Base-by-base conservation (phyloP, 495 filamentous ascomycete genomes). In the Chlorociboria aeruginascens region DNA sequence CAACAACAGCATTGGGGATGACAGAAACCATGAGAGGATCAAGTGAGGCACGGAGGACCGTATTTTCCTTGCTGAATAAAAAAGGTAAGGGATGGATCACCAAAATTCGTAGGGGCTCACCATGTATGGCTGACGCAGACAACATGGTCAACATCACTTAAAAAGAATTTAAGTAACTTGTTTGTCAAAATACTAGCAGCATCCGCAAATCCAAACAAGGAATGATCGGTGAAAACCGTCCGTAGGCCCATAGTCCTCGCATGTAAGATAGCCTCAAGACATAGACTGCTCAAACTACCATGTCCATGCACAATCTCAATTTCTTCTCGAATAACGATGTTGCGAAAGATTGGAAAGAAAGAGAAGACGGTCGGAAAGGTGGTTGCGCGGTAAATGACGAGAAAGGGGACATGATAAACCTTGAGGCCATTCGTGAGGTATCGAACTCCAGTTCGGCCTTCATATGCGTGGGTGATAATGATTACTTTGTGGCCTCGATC, bases 281-380 rank as follows among this genome's bases (percentile, higher is more conserved):
- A 95, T 40, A 98, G 73, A 59, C 77, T 95, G 53, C 87, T 94
- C 49, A 98, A 66, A 61, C 85, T 92, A 16, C 77, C 89, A 67
- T 98, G 92, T 29, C 93, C 93, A 66, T 98, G 92, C 0, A 98
- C 92, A 53, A 97, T 98, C 56, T 97, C 82, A 53, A 98, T 96
- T 45, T 81, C 73, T 63, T 98, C 92, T 30, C 92, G 80, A 49
- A 98, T 78, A 25, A 95, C 72, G 57, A 98, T 96, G 54, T 96
- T 95, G 34, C 92, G 83, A 55, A 98, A 94, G 10, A 95, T 80
- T 12, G 92, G 92, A 52, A 98, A 97, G 69, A 95, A 96, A 8
- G 89, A 95, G 68, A 97, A 97, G 54, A 98, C 89, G 11, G 93
- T 96, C 0, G 92, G 92, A 56, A 98, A 86, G n/a, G 89, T 95